Evolutionary conservation across 169 alveolate genomes (phyloP), one percentile per base, ranked within the genome.

Genomic region (Babesia divergens): DNA sequence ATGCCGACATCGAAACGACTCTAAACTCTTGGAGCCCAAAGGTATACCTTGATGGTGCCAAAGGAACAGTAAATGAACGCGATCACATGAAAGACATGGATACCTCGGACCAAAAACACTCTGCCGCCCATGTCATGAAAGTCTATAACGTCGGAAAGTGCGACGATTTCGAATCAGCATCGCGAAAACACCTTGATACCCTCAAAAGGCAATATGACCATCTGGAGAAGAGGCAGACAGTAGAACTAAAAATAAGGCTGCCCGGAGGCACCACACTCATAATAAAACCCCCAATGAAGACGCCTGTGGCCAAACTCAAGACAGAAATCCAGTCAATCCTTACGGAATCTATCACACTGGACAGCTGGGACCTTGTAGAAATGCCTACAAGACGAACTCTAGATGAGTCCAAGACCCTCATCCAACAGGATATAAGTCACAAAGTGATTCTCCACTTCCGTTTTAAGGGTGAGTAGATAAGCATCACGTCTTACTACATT

Each of bases 331-430:
- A 74, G 65, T 34, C 67, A 11, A 66, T 74, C n/a, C 52, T 74
- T 22, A 26, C 55, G 31, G 72, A 51, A 11, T 42, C n/a, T 24
- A 31, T 74, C n/a, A 26, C 62, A 13, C 29, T 31, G 35, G 65
- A 52, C 14, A 65, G 53, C 60, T 74, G 84, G 84, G 64, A 74
- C 22, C 80, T 74, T 8, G 69, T 65, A n/a, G 84, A 74, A 42
- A 40, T 74, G 38, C 84, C 84, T 8, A 64, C 53, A 6, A 47
- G 65, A 26, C 68, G 80, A 13, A 58, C 18, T 1, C 43, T 74
- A 20, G 43, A 66, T 37, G 77, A 62, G 29, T n/a, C 29, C 50
- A 74, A 60, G 51, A 74, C 84, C 6, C 71, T 74, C 2, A 13
- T 74, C 5, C 77, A 74, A 65, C 69, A 74, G 62, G 84, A 60